phyloP scores from a whole-genome alignment of 306 rosid genomes.

The Prunus mongolica region DNA sequence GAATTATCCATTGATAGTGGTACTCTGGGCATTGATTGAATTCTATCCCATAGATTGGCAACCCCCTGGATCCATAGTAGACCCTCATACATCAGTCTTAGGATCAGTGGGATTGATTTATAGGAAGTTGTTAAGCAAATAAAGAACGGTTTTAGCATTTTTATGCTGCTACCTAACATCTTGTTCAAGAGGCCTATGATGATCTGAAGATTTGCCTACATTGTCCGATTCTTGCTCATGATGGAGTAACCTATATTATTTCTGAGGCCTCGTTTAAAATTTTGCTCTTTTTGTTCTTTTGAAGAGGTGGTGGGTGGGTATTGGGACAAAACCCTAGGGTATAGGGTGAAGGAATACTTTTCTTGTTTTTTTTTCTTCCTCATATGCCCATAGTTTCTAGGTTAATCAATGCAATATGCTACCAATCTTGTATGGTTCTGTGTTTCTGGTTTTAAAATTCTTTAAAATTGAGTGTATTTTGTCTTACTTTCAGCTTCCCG shows the following conservation, averaged over 20 bases:
- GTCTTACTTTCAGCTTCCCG: too few species aligned
- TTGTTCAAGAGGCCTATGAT: conserved; percentile 23
- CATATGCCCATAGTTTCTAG: not conserved
- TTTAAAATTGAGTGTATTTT: not conserved
- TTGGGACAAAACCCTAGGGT: not conserved
- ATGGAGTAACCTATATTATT: conserved; percentile 7
- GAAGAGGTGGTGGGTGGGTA: not conserved
- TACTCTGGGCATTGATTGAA: not conserved
- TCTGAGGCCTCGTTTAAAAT: conserved; percentile 22
- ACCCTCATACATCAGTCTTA: not conserved
- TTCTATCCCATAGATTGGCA: not conserved
- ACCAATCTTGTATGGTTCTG: not conserved
- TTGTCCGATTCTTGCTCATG: conserved; percentile 26
- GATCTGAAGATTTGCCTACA: conserved; percentile 22
- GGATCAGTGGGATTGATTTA: not conserved
- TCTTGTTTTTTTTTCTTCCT: not conserved
- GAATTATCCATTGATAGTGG: too few species aligned
- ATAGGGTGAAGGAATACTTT: not conserved
- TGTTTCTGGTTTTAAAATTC: not conserved
- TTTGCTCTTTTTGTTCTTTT: not conserved
- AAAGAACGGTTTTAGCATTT: not conserved
- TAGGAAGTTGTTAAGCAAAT: not conserved
- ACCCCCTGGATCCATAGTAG: not conserved
- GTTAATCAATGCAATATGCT: not conserved
- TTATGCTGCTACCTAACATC: not conserved